Evolutionary conservation across 345 rosid genomes (phyloP).

Genomic region (Salix suchowensis): DNA sequence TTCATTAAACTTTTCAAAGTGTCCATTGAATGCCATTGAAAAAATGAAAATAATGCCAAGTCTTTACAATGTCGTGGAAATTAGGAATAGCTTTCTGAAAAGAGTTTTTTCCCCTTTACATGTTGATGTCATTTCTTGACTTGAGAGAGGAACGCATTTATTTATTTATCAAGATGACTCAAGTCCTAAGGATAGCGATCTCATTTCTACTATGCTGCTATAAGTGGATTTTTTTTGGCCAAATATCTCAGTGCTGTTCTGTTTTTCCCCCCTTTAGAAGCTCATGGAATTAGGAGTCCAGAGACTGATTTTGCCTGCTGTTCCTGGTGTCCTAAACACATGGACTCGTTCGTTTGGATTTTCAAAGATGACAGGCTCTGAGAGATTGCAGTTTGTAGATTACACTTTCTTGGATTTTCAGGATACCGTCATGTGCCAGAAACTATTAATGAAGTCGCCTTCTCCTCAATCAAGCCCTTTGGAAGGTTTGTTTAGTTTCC

Average conservation of each 20-base stretch:
- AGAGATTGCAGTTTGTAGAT: slow-evolving; percentile 47
- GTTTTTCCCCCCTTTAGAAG: slow-evolving; percentile 39
- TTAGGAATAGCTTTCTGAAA: not conserved
- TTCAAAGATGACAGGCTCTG: slow-evolving; percentile 44
- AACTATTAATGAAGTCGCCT: slow-evolving; percentile 31
- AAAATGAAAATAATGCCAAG: no score
- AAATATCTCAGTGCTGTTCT: not conserved
- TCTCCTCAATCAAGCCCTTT: slow-evolving; percentile 19
- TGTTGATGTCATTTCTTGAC: not conserved
- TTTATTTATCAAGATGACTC: not conserved
- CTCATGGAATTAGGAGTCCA: slow-evolving; percentile 61
- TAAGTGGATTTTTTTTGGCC: not conserved
- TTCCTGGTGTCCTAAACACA: slow-evolving; percentile 48
- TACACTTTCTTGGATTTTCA: slow-evolving; percentile 65
- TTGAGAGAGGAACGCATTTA: not conserved
- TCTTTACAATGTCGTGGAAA: not conserved
- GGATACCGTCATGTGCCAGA: slow-evolving; percentile 67
- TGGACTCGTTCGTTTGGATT: slow-evolving; percentile 82
- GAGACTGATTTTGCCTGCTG: slow-evolving; percentile 75
- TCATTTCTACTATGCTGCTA: not conserved
- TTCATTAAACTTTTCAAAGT: not conserved
- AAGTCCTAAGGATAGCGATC: not conserved
- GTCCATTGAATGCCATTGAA: not conserved
- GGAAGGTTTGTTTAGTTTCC: slow-evolving; percentile 23
- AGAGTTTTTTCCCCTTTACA: not conserved